Evolutionary conservation across 2,329 filamentous ascomycete species (phyloP).

Genomic region (Fusarium bactridioides): DNA sequence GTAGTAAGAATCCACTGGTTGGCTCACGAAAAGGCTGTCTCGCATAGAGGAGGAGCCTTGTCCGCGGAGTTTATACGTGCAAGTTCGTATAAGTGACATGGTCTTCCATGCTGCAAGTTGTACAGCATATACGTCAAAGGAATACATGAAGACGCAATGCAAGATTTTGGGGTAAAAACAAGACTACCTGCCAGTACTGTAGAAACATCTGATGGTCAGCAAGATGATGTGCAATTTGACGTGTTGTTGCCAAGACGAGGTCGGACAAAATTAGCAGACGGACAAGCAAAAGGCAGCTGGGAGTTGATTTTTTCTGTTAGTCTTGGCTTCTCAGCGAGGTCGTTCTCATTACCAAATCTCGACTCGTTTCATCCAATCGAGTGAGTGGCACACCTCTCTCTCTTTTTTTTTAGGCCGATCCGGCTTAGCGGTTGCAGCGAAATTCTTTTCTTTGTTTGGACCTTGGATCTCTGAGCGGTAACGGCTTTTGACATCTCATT

Average conservation of each 20-base stretch:
- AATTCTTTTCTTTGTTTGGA: slow-evolving; percentile 32
- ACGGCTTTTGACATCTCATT: slow-evolving; percentile 23
- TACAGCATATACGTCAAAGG: slow-evolving; percentile 22
- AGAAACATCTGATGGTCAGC: slow-evolving; percentile 20
- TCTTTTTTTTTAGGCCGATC: slow-evolving; percentile 24
- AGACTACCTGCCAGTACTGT: neutral
- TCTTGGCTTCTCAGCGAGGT: slow-evolving; percentile 38
- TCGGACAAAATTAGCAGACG: slow-evolving; percentile 24
- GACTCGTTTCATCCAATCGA: slow-evolving; percentile 44
- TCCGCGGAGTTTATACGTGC: slow-evolving; percentile 22
- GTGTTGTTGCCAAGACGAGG: slow-evolving; percentile 9
- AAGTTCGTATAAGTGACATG: slow-evolving; percentile 4
- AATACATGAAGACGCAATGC: slow-evolving; percentile 16
- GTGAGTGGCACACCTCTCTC: slow-evolving; percentile 21
- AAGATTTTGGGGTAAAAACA: neutral
- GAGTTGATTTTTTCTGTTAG: slow-evolving; percentile 26
- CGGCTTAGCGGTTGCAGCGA: slow-evolving; percentile 27
- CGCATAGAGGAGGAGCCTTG: slow-evolving; percentile 21
- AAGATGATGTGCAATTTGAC: slow-evolving; percentile 23
- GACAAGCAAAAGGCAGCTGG: slow-evolving; percentile 2
- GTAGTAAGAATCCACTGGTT: neutral
- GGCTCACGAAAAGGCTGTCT: slow-evolving; percentile 9
- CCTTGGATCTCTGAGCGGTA: slow-evolving; percentile 15
- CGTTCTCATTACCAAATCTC: slow-evolving; percentile 51
- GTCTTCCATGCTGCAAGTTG: neutral